These are phyloP conservation scores for Aphanoascus verrucosus DNA, from an alignment of 2,329 filamentous ascomycete species.

Conservation along the genomic window DNA sequence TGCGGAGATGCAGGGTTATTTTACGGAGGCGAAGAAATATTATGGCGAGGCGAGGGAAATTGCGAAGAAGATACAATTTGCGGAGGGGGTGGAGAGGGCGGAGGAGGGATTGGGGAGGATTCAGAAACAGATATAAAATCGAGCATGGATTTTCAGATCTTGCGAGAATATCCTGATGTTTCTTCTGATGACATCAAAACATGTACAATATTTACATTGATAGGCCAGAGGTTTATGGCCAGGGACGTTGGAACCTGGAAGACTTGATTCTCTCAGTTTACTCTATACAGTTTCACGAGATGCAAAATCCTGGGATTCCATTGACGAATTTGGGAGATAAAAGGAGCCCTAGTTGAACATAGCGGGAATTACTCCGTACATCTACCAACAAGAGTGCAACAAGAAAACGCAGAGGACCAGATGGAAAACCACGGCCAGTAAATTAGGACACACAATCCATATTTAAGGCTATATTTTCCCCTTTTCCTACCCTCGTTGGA, in stretches of 20 bases:
- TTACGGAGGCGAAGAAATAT: slow-evolving; percentile 52
- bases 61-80: slow-evolving; percentile 27
- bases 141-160: not conserved
- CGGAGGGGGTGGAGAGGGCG: slow-evolving; percentile 25
- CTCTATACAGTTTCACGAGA: not conserved
- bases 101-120: slow-evolving; percentile 26
- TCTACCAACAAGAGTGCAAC: slow-evolving; percentile 9
- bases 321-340: not conserved
- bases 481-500: slow-evolving; percentile 12
- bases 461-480: slow-evolving; percentile 1
- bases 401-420: slow-evolving; percentile 6
- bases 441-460: slow-evolving; percentile 1
- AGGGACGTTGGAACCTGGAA: not conserved
- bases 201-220: slow-evolving; percentile 3
- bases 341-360: slow-evolving; percentile 9
- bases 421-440: slow-evolving; percentile 1
- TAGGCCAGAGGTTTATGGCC: not conserved
- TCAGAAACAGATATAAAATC: slow-evolving; percentile 12
- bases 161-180: not conserved
- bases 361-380: slow-evolving; percentile 9
- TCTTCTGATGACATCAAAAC: not conserved
- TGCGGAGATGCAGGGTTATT: slow-evolving; percentile 60
- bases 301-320: not conserved
- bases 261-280: not conserved
- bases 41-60: slow-evolving; percentile 60